Base-by-base conservation (phyloP, 1,284 basidiomycete species). In the Moniliophthora roreri region DNA sequence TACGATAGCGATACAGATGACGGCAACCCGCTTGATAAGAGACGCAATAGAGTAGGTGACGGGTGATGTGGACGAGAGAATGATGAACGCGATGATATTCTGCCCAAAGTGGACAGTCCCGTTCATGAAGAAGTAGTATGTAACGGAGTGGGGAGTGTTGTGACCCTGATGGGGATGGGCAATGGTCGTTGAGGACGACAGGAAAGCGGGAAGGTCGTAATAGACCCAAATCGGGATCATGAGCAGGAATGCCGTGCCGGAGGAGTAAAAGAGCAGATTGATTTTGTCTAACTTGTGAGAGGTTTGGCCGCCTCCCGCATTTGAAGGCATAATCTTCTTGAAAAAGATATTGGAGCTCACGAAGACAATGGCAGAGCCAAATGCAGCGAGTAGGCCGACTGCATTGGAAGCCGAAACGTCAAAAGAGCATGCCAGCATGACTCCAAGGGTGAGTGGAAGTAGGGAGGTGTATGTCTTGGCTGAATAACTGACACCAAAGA, bases 41-140 rank as follows among this genome's bases (percentile, higher is more conserved):
- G 93, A 96, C 0, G 96, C 97, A 68, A 99, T 98, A 45, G 92
- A 95, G 75, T 99, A 99, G 0, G 97, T 99, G 55, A 99, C 97
- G 5, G 96, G 97, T 7, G 95, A 98, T 1, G 95, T 97, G 34
- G 93, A 91, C 1, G 93, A 87, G 23, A 99, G 85, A 62, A 99
- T 94, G 62, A 95, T 82, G 73, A 99, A 99, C 18, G 97, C 97
- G 61, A 99, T 89, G 64, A 99, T 88, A 76, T 95, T 98, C 72
- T 99, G 97, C 0, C 86, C 87, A 69, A 98, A 99, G 72, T 99
- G 95, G 16, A 96, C 95, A 0, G 92, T 87, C 37, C 96, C 97
- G 70, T 99, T 99, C 71, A 92, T 78, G 66, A 93, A 78, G 64
- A 98, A 88, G 70, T 93, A 87, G 68, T 89, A 85, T 2, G 77